Conservation (phyloP, 2,329 filamentous ascomycete species). For the Teratosphaeria pseudoeucalypti region DNA sequence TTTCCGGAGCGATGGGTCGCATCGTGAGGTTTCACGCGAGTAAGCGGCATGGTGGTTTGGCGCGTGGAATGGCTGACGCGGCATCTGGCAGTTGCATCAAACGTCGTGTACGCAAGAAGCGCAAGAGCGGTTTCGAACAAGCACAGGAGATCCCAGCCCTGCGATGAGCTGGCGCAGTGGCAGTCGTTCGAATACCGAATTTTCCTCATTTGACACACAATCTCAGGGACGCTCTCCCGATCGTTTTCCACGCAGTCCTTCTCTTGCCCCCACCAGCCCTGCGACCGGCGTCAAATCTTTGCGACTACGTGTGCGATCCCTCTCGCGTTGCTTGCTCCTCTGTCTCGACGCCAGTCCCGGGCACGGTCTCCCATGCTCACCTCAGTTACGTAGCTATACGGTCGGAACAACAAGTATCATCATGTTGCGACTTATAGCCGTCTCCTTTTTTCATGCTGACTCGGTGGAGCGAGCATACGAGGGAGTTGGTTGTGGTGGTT, state of each 20-base stretch:
- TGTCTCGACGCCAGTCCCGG: too few relatives aligned
- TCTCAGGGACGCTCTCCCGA: background rate
- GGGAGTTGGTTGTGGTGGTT: too few relatives aligned
- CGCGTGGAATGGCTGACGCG: background rate
- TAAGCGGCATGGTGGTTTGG: background rate
- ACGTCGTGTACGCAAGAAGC: background rate
- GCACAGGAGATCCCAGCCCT: background rate
- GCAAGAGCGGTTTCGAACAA: background rate
- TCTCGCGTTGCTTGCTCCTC: too few relatives aligned
- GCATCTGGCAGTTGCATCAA: background rate
- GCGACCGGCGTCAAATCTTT: slow-evolving; percentile 15
- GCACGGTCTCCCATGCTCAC: too few relatives aligned
- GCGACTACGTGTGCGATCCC: background rate
- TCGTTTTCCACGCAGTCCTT: slow-evolving; percentile 8
- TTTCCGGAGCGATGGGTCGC: background rate
- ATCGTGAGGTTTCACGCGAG: background rate
- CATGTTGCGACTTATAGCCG: too few relatives aligned
- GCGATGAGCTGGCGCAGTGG: background rate
- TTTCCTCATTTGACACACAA: background rate
- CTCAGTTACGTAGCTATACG: too few relatives aligned
- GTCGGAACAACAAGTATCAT: too few relatives aligned
- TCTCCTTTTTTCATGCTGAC: too few relatives aligned
- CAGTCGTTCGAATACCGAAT: background rate
- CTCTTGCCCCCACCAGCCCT: background rate
- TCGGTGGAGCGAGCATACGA: too few relatives aligned